A percentile compares a stretch with the other conserved stretches of the same genome.
These are phyloP conservation scores for Akanthomyces lecanii DNA, from an alignment of 2,329 filamentous ascomycete genomes.

Conservation along the genomic window DNA sequence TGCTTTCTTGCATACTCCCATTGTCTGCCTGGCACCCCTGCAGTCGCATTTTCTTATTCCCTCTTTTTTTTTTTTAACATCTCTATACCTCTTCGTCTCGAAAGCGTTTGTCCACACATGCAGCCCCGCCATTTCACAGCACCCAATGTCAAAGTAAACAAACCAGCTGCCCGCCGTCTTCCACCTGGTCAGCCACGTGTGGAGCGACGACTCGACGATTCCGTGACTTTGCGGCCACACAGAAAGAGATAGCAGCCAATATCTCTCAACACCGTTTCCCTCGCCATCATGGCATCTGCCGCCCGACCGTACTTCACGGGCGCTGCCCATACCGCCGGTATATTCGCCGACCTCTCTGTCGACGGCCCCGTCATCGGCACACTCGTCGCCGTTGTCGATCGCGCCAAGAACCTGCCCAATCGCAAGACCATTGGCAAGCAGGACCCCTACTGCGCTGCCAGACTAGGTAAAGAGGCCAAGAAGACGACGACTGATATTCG, in stretches of 20 bases:
- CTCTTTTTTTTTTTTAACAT: neutral
- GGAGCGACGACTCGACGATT: neutral
- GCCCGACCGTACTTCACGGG: conserved; percentile 4
- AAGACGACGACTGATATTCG: conserved; percentile 93
- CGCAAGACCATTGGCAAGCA: conserved; percentile 97
- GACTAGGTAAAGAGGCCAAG: conserved; percentile 93
- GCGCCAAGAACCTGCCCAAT: conserved; percentile 96
- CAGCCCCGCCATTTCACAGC: conserved; percentile 10
- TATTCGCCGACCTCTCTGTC: conserved; percentile 88
- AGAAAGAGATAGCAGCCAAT: neutral
- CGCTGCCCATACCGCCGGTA: conserved; percentile 73
- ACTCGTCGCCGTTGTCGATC: conserved; percentile 84
- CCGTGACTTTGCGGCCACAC: neutral
- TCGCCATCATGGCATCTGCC: conserved; percentile 46
- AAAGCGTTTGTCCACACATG: neutral
- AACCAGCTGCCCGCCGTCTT: conserved; percentile 1
- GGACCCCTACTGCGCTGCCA: conserved; percentile 91
- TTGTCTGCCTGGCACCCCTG: neutral
- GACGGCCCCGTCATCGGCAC: conserved; percentile 94
- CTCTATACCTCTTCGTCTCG: neutral
- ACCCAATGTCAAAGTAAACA: conserved; percentile 15
- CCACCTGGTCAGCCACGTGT: neutral
- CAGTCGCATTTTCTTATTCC: neutral
- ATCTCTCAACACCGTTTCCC: neutral
- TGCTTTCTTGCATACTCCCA: neutral